phyloP scores from a whole-genome alignment of 2,329 filamentous ascomycete species.

The Calonectria pauciramosa region DNA sequence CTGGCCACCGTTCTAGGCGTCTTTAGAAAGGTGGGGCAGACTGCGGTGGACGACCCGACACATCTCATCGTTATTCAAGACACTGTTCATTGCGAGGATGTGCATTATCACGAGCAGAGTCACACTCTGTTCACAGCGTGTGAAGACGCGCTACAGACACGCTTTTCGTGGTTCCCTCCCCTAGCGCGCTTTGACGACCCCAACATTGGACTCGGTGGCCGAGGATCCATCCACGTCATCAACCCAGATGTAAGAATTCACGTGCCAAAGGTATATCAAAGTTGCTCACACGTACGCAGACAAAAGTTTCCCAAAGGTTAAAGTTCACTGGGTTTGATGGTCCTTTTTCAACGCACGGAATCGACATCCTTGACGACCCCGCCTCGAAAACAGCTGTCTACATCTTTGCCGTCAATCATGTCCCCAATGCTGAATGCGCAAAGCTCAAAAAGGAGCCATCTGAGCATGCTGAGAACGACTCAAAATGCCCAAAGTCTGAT shows the following conservation, averaged over 20 bases:
- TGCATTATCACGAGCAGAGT: constrained; percentile 66
- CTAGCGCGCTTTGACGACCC: constrained; percentile 58
- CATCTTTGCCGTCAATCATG: constrained; percentile 72
- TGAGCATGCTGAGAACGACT: constrained; percentile 28
- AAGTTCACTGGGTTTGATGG: constrained; percentile 64
- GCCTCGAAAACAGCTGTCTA: constrained; percentile 61
- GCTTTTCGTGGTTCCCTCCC: constrained; percentile 67
- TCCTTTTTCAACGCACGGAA: constrained; percentile 71
- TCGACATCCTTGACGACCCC: constrained; percentile 69
- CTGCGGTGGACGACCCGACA: constrained; percentile 25
- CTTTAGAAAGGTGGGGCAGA: constrained; percentile 43
- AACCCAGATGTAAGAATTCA: constrained; percentile 61
- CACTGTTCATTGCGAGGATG: constrained; percentile 71
- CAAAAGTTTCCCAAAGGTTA: constrained; percentile 46
- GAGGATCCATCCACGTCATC: constrained; percentile 65
- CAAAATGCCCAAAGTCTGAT: constrained; percentile 54
- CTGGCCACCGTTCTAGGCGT: constrained; percentile 44
- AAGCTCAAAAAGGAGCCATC: background rate
- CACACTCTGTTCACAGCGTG: constrained; percentile 70
- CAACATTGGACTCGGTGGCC: constrained; percentile 50
- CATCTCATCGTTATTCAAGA: constrained; percentile 60
- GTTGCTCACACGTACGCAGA: background rate
- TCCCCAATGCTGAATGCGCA: constrained; percentile 61
- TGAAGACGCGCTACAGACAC: constrained; percentile 56
- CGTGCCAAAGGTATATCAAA: too few relatives aligned